Percentiles rank a stretch among this genome's conserved stretches.
Conservation (phyloP, 2,329 filamentous ascomycete species). For the Pseudocercospora cruenta region DNA sequence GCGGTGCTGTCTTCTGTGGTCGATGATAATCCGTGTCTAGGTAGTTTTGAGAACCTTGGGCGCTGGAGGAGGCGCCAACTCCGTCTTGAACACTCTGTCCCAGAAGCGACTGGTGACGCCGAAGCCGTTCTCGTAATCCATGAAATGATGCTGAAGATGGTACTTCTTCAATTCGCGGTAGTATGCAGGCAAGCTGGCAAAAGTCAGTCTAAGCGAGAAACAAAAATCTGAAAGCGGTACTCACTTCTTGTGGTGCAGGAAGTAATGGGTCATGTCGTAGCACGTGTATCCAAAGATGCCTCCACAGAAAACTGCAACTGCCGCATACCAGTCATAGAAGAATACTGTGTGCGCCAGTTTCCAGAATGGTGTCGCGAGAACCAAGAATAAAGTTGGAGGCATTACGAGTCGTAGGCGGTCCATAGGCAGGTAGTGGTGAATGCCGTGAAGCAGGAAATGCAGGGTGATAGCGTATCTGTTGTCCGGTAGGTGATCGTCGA, state of each 20-base stretch:
- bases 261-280: slow-evolving; percentile 98
- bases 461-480: slow-evolving; percentile 82
- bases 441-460: slow-evolving; percentile 93
- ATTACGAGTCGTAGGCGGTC: slow-evolving; percentile 96
- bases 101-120: slow-evolving; percentile 96
- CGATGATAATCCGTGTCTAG: slow-evolving; percentile 18
- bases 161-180: slow-evolving; percentile 96
- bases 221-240: slow-evolving; percentile 36
- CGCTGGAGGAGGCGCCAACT: slow-evolving; percentile 61
- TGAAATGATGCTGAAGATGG: slow-evolving; percentile 95
- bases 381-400: slow-evolving; percentile 86
- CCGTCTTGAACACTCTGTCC: slow-evolving; percentile 90
- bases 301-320: slow-evolving; percentile 77
- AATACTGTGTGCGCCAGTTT: slow-evolving; percentile 83
- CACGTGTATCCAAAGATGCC: slow-evolving; percentile 94
- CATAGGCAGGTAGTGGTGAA: slow-evolving; percentile 99
- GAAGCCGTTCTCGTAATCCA: slow-evolving; percentile 96
- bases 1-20: slow-evolving; percentile 16
- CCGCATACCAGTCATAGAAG: slow-evolving; percentile 82
- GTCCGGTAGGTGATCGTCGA: slow-evolving; percentile 91
- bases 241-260: slow-evolving; percentile 89
- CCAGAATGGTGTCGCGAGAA: slow-evolving; percentile 88
- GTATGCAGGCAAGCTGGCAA: slow-evolving; percentile 72
- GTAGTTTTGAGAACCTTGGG: slow-evolving; percentile 54
- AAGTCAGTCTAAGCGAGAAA: slow-evolving; percentile 14